Evolutionary conservation across 805 yeast genomes (phyloP), one percentile per base, ranked within the genome.

Genomic region (Metschnikowia gelsemii): DNA sequence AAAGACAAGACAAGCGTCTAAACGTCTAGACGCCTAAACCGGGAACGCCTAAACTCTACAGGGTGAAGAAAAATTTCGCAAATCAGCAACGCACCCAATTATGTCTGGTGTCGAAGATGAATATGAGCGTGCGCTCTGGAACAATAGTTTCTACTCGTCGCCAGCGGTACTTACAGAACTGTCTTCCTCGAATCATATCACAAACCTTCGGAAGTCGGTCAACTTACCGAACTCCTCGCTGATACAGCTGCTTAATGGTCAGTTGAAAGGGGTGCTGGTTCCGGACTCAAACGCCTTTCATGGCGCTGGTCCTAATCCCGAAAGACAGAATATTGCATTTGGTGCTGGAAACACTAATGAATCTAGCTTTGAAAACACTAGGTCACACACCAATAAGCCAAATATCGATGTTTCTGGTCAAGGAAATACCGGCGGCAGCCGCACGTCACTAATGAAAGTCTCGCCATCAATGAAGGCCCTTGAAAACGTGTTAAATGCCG

Each of bases 391-490:
- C n/a, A n/a, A n/a, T n/a, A n/a, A n/a, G n/a, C n/a, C n/a, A n/a
- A n/a, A n/a, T n/a, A n/a, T n/a, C n/a, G n/a, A n/a, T n/a, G n/a
- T n/a, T n/a, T n/a, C n/a, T n/a, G n/a, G n/a, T n/a, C n/a, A n/a
- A n/a, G n/a, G n/a, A 16, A 29, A 18, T 29, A 7, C 32, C 21
- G 32, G 14, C 2, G 14, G 14, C 9, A 40, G 40, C 24, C 38
- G 38, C 22, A 57, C 72, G 8, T 47, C 54, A 25, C 56, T 61
- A 47, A 68, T 69, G 68, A 61, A 59, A 41, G 54, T 53, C 21
- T 65, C 72, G 22, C 75, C 73, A 5, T 64, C 70, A 6, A 63
- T 70, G 55, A 63, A 64, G 47, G 72, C 73, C 11, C 56, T 70
- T 43, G 74, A 69, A 46, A 49, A 45, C 32, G 64, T 63, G 16